A percentile compares a stretch with the other conserved stretches of the same genome.
phyloP scores from a whole-genome alignment of 192 early-diverging fungal genomes.

The Gaertneriomyces sp. region DNA sequence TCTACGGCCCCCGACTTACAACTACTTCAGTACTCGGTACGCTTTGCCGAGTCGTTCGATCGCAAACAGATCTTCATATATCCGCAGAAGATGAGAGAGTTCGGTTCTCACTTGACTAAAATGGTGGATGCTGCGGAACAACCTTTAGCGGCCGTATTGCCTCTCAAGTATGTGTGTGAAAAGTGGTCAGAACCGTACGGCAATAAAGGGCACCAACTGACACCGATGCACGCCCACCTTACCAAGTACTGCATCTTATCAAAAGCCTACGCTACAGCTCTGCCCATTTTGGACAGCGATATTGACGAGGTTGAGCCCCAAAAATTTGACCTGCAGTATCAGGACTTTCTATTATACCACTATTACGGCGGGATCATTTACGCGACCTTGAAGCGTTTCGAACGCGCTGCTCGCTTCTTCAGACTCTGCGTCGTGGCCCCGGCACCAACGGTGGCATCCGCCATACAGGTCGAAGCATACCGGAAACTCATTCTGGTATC shows the following conservation, averaged over 20 bases:
- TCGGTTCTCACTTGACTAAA: not conserved
- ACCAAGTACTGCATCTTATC: not conserved
- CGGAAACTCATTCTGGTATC: constrained; percentile 66
- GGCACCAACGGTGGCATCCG: constrained; percentile 48
- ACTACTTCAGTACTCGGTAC: constrained; percentile 1
- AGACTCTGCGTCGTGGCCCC: constrained; percentile 62
- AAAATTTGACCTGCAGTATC: constrained; percentile 26
- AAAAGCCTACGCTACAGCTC: constrained; percentile 32
- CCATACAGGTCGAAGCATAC: constrained; percentile 74
- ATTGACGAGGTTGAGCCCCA: constrained; percentile 26
- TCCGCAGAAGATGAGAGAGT: constrained; percentile 4
- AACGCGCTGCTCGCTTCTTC: constrained; percentile 61
- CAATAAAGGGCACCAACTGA: constrained; percentile 1
- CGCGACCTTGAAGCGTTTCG: constrained; percentile 61
- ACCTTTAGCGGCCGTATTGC: constrained; percentile 12
- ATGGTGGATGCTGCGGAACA: not conserved
- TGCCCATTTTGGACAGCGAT: constrained; percentile 19
- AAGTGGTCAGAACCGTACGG: not conserved
- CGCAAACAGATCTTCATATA: not conserved
- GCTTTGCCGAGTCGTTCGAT: constrained; percentile 12
- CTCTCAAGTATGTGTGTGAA: constrained; percentile 1
- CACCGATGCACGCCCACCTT: not conserved
- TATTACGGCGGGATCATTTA: constrained; percentile 79
- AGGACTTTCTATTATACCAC: constrained; percentile 68
- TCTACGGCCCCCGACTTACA: not conserved